Evolutionary conservation across 305 asterid species (phyloP).

Genomic region (Fraxinus velutina): DNA sequence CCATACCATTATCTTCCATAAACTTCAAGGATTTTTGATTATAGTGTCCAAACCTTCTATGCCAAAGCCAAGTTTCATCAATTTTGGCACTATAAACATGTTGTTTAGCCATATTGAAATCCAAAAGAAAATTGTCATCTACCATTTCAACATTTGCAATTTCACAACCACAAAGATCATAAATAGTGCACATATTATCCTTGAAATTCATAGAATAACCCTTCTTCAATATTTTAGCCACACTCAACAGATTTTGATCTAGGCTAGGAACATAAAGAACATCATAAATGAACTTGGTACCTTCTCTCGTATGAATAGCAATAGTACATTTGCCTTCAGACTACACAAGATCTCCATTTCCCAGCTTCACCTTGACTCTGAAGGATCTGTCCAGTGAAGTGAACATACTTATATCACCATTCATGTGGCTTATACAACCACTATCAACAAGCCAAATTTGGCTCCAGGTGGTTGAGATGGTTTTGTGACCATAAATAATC

Average conservation of each 20-base stretch:
- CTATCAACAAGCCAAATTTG: not conserved
- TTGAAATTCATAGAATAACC: not conserved
- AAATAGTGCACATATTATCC: not conserved
- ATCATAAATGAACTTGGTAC: not conserved
- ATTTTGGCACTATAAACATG: not conserved
- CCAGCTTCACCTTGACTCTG: not conserved
- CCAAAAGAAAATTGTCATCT: not conserved
- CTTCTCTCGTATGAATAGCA: not conserved
- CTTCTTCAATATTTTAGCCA: not conserved
- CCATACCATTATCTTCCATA: not conserved
- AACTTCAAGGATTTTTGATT: not conserved
- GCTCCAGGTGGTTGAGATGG: not conserved
- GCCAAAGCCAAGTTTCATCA: not conserved
- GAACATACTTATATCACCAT: not conserved
- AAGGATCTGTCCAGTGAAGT: not conserved
- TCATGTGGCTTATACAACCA: not conserved
- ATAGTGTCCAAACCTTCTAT: not conserved
- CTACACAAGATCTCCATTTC: not conserved
- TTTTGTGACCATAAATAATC: not conserved
- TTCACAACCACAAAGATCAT: not conserved
- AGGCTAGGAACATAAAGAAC: not conserved
- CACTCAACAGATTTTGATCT: not conserved
- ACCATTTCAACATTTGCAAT: not conserved
- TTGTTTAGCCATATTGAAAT: not conserved
- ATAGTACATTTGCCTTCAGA: not conserved